Base-by-base conservation (phyloP, 306 rosid species). In the Lupinus albus region DNA sequence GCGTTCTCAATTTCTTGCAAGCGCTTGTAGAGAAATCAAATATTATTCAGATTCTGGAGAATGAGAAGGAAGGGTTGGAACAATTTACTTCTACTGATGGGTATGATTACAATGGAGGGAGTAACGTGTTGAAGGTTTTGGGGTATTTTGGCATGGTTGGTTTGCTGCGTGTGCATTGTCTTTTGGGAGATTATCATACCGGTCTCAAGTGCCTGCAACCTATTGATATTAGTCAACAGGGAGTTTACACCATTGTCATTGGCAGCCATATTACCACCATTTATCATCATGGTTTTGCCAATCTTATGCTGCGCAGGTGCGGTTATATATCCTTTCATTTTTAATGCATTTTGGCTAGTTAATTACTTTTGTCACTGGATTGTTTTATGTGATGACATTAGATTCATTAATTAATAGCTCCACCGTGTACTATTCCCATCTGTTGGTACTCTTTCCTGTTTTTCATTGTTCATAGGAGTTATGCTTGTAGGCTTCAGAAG, bases 141-240 rank as follows among this genome's bases (percentile, higher is more conserved):
- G 99, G 97, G 28, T 93, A 93, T 76, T 93, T 93, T 74, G 86
- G 99, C 70, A 90, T 88, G 99, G 95, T 93, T 64, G 99, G 97
- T 4, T 81, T 93, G 81, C 88, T 93, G 13, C 82, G 96, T 65
- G 96, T 93, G 61, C 97, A 90, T 78, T 93, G 99, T 76, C 88
- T 93, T 14, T 79, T 93, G 68, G 99, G 97, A n/a, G 99, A 93
- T 85, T 93, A 93, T 84, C 90, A 86, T 28, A 90, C 96, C 9
- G 97, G 95, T 56, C 79, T 93, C 49, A 93, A 90, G 76, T 84
- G 95, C 72, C 73, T 90, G 72, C 95, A 65, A n/a, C 96, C 99
- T 5, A 84, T 93, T 72, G 94, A 90, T 73, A 85, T 93, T 35
- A 90, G 80, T 65, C 99, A 86, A 68, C 97, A 84, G 62, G 99